Base-by-base conservation (phyloP, 106 monocot species). In the Apostasia shenzhenica region DNA sequence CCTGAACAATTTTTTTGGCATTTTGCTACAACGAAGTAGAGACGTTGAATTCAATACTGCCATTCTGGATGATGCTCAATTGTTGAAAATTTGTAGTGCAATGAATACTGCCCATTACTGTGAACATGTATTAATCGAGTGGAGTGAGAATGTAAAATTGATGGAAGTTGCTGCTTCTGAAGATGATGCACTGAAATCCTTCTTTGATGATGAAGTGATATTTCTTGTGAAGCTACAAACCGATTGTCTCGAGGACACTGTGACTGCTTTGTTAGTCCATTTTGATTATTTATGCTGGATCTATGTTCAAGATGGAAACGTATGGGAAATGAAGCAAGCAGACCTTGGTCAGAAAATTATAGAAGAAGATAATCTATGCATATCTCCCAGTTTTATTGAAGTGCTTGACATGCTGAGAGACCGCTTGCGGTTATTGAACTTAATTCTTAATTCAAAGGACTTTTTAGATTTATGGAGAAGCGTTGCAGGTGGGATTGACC, bases 391-490 rank as follows among this genome's bases (percentile, higher is more conserved):
- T 38, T 79, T 92, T 71, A 49, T 85, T 13, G 74, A 88, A 69
- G 78, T 78, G 40, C 67, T 92, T 13, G 83, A 88, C 52, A 81
- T 76, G 61, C 73, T 92, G 2, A 79, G 67, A 54, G 72, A 81
- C 55, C 63, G 80, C 6, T 55, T 85, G 6, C n/a, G 8, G 57
- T 55, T 78, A 45, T 45, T 92, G 66, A 82, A 58, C 13, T 38
- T 68, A 12, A 67, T 61, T 60, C 73, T 88, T 5, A 92, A 92
- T 58, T 40, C 71, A 14, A 80, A 81, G 56, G 82, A 88, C 52
- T 92, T 92, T 74, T 38, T 82, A 55, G 85, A 92, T 76, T 55
- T 88, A 7, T 88, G 92, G 92, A 88, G 92, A 78, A 85, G 85
- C 61, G 54, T 78, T 47, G 85, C 85, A 40, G 78, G 71, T 38